Base-by-base conservation (phyloP, 371 early-diverging fungal species). In the Zychaea mexicana region DNA sequence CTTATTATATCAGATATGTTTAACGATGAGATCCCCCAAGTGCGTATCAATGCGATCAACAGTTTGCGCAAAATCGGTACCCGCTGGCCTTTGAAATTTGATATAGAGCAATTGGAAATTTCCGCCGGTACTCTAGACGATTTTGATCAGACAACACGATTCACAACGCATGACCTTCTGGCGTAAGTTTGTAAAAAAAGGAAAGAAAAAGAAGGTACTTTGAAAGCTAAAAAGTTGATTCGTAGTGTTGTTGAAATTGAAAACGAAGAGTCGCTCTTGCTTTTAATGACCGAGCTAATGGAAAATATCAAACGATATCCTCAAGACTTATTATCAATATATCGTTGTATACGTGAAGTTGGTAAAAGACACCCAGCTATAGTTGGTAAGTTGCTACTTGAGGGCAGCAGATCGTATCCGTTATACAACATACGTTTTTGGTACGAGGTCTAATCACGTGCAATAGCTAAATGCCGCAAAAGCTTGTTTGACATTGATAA, bases 11-110 rank as follows among this genome's bases (percentile, higher is more conserved):
- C n/a, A 90, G 96, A 95, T 59, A 96, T 96, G 94, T 93, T 96
- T 66, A 95, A 95, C 74, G 96, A 96, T 69, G 94, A 95, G 66
- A 90, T 92, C 65, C 89, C 89, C 57, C 76, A 78, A 36, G 93
- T 96, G 5, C 89, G 96, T 9, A 68, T 92, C n/a, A 90, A 92
- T 55, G 88, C 95, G 0, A 84, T 95, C 46, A 80, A 83, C 27
- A 91, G 88, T 60, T 83, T 96, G 24, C 77, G 79, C 32, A 85
- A 86, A 45, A 89, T 96, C 28, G 93, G 92, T 0, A 72, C 76
- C 1, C 71, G 74, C 10, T 66, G 81, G 17, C 70, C 72, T 1
- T 73, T 94, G 3, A 70, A 78, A n/a, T 78, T 94, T 52, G 85
- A 88, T 38, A 85, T 79, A n/a, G 92, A 93, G 65, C 91, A 94